Base-by-base conservation (phyloP, 139 green algal genomes). In the Coelastrella sp. region DNA sequence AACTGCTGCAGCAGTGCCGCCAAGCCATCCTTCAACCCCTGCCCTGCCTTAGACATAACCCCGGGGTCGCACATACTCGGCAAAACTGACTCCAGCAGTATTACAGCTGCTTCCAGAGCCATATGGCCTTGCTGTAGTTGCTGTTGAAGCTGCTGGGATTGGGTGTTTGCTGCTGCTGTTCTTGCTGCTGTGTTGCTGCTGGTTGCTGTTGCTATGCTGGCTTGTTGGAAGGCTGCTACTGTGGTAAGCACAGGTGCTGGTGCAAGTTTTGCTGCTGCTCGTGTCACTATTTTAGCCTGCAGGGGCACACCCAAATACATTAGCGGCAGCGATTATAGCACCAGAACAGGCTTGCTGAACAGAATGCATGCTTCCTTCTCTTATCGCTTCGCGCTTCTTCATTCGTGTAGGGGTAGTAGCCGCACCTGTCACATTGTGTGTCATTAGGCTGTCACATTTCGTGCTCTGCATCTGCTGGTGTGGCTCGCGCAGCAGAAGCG, bases 11-110 rank as follows among this genome's bases (percentile, higher is more conserved):
- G 89, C 76, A 93, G 89, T 59, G 74, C 74, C 17, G 22, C 23
- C 4, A 80, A 23, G 11, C 74, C 74, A 16, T 80, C 74, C 22
- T 80, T 57, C 6, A 80, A 14, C 7, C 77, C 74, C 74, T 80
- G 23, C 2, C 47, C 47, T 54, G 32, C 77, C 54, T 83, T 83
- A 47, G 2, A 47, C 5, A 80, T 80, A 0, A 61, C 47, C 13
- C 17, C 4, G 8, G n/a, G 22, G 59, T 85, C 73, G 68, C 74
- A 79, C 57, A 90, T 54, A 17, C 76, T 78, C 4, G 86, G 76
- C 56, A 94, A 73, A 22, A 94, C 89, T 19, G 87, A 76, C 74
- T 91, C 89, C 61, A 94, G 61, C 61, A 94, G 83, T 54, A 88
- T 78, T n/a, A 94, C 89, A 7, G 83, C 88, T 61, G 87, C 77